A percentile compares a stretch with the other conserved stretches of the same genome.
These are phyloP conservation scores for Polyplosphaeria fusca DNA, from an alignment of 495 filamentous ascomycete genomes.

Conservation along the genomic window DNA sequence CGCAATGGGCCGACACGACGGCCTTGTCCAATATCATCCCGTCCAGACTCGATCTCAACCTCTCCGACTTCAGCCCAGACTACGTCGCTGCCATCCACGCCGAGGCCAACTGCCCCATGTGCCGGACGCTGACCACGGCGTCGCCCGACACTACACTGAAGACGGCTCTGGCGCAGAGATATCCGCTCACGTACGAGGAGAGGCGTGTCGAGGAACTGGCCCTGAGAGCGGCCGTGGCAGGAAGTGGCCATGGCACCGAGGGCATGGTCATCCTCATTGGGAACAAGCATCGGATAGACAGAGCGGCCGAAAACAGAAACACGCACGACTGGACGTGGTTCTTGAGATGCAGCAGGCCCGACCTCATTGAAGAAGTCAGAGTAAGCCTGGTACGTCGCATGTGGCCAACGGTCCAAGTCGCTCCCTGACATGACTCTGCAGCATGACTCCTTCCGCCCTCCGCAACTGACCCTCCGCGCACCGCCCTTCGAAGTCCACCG, in stretches of 20 bases:
- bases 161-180: conserved; percentile 8
- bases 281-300: conserved; percentile 26
- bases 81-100: conserved; percentile 12
- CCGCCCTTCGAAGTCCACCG: conserved; percentile 33
- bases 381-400: conserved; percentile 25
- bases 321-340: conserved; percentile 37
- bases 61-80: conserved; percentile 21
- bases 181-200: conserved; percentile 26
- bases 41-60: conserved; percentile 28
- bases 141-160: conserved; percentile 2
- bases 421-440: not conserved
- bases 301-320: conserved; percentile 8
- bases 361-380: conserved; percentile 33
- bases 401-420: no score
- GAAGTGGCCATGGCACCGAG: conserved; percentile 4
- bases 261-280: conserved; percentile 34
- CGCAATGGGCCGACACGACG: conserved; percentile 28
- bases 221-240: not conserved
- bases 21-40: conserved; percentile 16
- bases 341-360: conserved; percentile 21
- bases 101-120: conserved; percentile 37
- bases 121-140: conserved; percentile 30
- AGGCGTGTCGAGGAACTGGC: conserved; percentile 25
- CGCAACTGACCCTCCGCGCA: conserved; percentile 11
- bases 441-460: conserved; percentile 35